Evolutionary conservation across 2,329 filamentous ascomycete species (phyloP), one percentile per base, ranked within the genome.

Genomic region (Aspergillus sp.): DNA sequence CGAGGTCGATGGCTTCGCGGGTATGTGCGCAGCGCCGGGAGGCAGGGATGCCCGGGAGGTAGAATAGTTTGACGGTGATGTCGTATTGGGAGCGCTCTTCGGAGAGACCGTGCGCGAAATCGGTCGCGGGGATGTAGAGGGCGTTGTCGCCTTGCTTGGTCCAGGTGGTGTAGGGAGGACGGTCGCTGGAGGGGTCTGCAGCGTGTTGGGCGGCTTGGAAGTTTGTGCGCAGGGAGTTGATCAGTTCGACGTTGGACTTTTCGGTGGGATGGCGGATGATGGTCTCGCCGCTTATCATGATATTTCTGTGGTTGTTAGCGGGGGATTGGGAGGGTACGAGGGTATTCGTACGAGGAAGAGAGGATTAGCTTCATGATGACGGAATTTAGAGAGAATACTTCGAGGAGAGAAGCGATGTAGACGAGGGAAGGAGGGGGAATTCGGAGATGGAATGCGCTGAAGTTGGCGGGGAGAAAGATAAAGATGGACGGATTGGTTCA

Each of bases 31-130:
- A 85, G 61, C 94, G 86, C 65, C 87, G 79, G 17, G 83, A 82
- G 1, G 86, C 79, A 8, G 88, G 83, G 56, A 91, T 85, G 17
- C 85, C 86, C 3, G 92, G 90, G 27, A 98, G 84, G 77, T 95
- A 96, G 81, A 99, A 99, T 21, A 99, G 80, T 78, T 99, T 99
- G 62, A 95, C 89, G 0, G 94, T 97, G 71, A 97, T 92, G 73
- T 97, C 92, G 80, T 99, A 99, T 67, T 92, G 88, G 61, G 85
- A 82, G 25, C 89, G 83, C 67, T 96, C 92, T 73, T 99, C 95
- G 32, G 86, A 83, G 49, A 99, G 81, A 0, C 90, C 89, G 3
- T 84, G 79, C 11, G 85, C 81, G 82, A 89, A 90, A 75, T 92
- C 86, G 73, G 94, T 86, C 42, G 89, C 85, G 50, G 94, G 94